These are phyloP conservation scores for Serendipita sp. DNA, from an alignment of 768 basidiomycete species.

Conservation along the genomic window DNA sequence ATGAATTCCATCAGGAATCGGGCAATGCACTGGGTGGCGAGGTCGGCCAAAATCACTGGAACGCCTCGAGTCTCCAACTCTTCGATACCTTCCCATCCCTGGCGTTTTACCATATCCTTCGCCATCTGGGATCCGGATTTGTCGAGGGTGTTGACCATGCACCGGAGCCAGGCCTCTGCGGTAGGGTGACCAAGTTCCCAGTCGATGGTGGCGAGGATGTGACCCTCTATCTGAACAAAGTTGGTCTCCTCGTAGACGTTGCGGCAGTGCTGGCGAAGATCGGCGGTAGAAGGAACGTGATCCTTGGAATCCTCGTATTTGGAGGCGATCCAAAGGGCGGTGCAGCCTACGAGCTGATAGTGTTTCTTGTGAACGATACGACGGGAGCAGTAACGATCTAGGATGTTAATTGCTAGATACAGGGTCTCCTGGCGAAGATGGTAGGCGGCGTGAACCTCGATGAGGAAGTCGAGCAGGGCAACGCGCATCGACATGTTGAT, in stretches of 20 bases:
- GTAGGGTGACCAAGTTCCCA: slow-evolving; percentile 97
- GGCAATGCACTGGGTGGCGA: slow-evolving; percentile 86
- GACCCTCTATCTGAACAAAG: slow-evolving; percentile 98
- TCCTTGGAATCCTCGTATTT: slow-evolving; percentile 99
- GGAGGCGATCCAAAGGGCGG: slow-evolving; percentile 96
- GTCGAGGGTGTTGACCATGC: slow-evolving; percentile 14
- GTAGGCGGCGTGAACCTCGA: slow-evolving; percentile 97
- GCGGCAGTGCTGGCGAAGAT: slow-evolving; percentile 88
- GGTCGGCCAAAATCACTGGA: slow-evolving; percentile 62
- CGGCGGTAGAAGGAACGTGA: slow-evolving; percentile 88
- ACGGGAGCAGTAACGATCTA: slow-evolving; percentile 97
- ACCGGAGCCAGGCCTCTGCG: slow-evolving; percentile 90
- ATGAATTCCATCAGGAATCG: slow-evolving; percentile 98
- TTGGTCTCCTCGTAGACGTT: slow-evolving; percentile 94
- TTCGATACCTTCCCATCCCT: slow-evolving; percentile 1
- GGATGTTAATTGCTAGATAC: slow-evolving; percentile 95
- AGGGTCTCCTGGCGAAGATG: slow-evolving; percentile 95
- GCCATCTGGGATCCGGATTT: slow-evolving; percentile 19
- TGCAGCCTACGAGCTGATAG: slow-evolving; percentile 97
- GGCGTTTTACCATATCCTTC: not conserved
- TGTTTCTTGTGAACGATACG: slow-evolving; percentile 98
- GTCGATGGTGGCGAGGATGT: slow-evolving; percentile 88
- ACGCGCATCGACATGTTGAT: slow-evolving; percentile 99
- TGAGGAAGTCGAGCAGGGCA: slow-evolving; percentile 94
- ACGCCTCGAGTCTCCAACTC: slow-evolving; percentile 29